Base-by-base conservation (phyloP, 495 filamentous ascomycete species). In the Xylaria palmicola region DNA sequence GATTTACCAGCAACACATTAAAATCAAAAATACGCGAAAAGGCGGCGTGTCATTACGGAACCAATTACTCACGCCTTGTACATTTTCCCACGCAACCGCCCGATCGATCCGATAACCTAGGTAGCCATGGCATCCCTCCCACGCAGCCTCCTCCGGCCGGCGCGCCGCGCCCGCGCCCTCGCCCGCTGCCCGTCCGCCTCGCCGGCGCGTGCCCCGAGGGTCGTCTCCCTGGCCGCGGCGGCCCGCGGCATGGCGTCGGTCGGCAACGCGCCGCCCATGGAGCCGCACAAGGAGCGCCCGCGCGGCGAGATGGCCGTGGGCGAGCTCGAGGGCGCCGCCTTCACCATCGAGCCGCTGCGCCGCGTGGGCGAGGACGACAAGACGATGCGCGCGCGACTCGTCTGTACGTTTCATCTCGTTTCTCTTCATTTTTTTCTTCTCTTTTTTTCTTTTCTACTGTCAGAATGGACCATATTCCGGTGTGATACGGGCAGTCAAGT, bases 291-390 rank as follows among this genome's bases (percentile, higher is more conserved):
- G 41, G 56, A 60, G 34, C 59, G 57, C 26, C 37, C 40, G 7
- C 62, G 47, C 41, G 94, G 97, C 41, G 94, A 97, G 59, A 82
- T 98, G 50, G 89, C 77, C 3, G 92, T 98, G 59, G 94, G 94
- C 59, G 93, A 97, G 79, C 87, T 98, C 74, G 85, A 94, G 63
- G 91, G 92, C 65, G 92, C 86, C 44, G 86, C 83, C 27, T 96
- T 98, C 77, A 90, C 86, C 69, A 85, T 98, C 68, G 91, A 97
- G 82, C 95, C 94, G 4, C 73, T 97, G 58, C 82, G 89, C 56
- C 81, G 94, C 40, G 80, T 76, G 6, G 91, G 90, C 50, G 94
- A 98, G 74, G 89, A 93, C 77, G 76, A 79, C 4, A 78, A 81
- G 41, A 98, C 92, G 17, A 95, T 88, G 85, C 84, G 92, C 32